Evolutionary conservation across 176 grass and related monocot species (phyloP).

Genomic region (Raddia distichophylla): DNA sequence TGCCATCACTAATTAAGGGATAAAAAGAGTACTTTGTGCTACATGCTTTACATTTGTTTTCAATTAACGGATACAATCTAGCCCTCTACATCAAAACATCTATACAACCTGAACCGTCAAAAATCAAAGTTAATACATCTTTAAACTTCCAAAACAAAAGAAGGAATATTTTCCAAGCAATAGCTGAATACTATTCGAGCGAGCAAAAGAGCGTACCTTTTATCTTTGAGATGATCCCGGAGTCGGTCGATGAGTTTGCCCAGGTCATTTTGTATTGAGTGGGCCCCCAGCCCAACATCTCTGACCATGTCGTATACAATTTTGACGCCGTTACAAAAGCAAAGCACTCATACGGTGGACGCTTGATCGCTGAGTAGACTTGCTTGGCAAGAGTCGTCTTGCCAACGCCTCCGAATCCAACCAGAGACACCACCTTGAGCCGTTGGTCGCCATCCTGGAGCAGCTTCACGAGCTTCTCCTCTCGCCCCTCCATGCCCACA

Average conservation of each 20-base stretch:
- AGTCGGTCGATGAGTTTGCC: neutral
- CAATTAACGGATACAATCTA: no score
- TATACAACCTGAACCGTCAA: no score
- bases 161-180: no score
- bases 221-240: neutral
- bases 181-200: no score
- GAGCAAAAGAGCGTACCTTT: neutral
- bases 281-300: accelerated
- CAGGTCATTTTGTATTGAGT: accelerated
- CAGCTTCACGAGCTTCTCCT: neutral
- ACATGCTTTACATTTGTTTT: no score
- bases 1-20: no score
- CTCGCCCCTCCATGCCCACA: conserved; percentile 4
- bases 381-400: conserved; percentile 28
- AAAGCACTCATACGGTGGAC: neutral
- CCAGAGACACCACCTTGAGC: conserved; percentile 14
- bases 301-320: neutral
- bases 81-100: no score
- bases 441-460: neutral
- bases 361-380: neutral
- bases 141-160: no score
- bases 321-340: conserved; percentile 2
- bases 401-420: conserved; percentile 29
- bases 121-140: no score
- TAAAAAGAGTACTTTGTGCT: no score